phyloP scores from a whole-genome alignment of 495 filamentous ascomycete species.

The Trypethelium eluteriae region DNA sequence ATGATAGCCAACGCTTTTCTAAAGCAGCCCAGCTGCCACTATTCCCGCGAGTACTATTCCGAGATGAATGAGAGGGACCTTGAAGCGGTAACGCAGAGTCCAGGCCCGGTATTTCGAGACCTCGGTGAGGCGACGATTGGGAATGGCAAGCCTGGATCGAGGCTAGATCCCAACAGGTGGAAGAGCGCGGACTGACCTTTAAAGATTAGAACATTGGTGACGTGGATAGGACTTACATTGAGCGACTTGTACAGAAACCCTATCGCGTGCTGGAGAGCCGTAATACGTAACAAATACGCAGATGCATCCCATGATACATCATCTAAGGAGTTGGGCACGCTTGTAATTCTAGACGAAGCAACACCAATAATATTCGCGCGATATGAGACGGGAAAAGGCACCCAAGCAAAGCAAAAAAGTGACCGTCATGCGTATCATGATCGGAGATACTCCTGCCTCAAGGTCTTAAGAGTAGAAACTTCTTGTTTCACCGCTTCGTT shows the following conservation, averaged over 20 bases:
- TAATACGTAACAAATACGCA: constrained; percentile 10
- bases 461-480: too few species aligned
- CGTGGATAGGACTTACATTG: constrained; percentile 35
- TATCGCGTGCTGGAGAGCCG: constrained; percentile 12
- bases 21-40: constrained; percentile 29
- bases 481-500: background rate
- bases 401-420: background rate
- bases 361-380: background rate
- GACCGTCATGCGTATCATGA: background rate
- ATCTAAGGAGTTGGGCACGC: constrained; percentile 12
- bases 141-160: too few species aligned
- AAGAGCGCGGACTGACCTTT: constrained; percentile 17
- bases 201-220: constrained; percentile 28
- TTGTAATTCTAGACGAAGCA: constrained; percentile 4
- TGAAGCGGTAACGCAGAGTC: constrained; percentile 57
- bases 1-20: constrained; percentile 30
- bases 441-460: background rate
- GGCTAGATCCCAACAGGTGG: background rate
- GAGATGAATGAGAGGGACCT: constrained; percentile 30
- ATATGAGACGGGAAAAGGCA: background rate
- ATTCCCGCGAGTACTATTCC: constrained; percentile 33
- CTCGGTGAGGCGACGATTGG: background rate
- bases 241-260: constrained; percentile 36
- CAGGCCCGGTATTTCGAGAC: constrained; percentile 20
- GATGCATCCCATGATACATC: constrained; percentile 14